Base-by-base conservation (phyloP, 2,329 filamentous ascomycete species). In the Xylariaceae sp. region DNA sequence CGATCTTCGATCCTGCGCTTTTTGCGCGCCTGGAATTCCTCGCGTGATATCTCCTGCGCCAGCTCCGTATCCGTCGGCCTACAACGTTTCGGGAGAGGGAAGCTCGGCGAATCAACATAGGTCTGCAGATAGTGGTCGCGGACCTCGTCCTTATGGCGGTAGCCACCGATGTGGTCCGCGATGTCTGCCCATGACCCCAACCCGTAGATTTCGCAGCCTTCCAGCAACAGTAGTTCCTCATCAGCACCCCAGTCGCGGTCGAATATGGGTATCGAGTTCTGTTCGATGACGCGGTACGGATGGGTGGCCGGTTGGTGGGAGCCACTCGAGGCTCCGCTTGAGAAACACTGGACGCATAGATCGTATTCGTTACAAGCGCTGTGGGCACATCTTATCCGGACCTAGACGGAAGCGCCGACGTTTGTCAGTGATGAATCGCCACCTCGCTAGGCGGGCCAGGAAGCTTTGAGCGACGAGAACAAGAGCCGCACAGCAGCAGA, bases 131-230 rank as follows among this genome's bases (percentile, higher is more conserved):
- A 98, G 58, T 98, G 92, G 45, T 95, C 85, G 42, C 87, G 80
- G 21, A 96, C 92, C 61, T 98, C 92, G 48, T 96, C 90, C 57
- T 94, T 96, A 45, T 82, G 80, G 37, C 92, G 78, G 54, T 89
- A 96, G 9, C 92, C 92, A 32, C 92, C 92, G 50, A 98, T 96
- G 58, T 98, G 92, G 58, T 98, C 90, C 23, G 92, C 89, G 42
- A 98, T 93, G 53, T 98, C 92, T 24, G 89, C 87, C 90, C 92
- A 98, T 15, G 90, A 96, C 3, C 92, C 92, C 31, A 98, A 67
- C 0, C 92, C 92, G 55, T 98, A 98, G 37, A 87, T 94, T 60
- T 98, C 92, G 9, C 87, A 88, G 15, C 92, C 92, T 63, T 98
- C 92, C 1, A 98, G 64, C 33, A 98, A 65, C 5, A 96, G 65